A percentile compares a stretch with the other conserved stretches of the same genome.
These are phyloP conservation scores for Hyaloscypha variabilis DNA, from an alignment of 495 filamentous ascomycete species.

Conservation along the genomic window DNA sequence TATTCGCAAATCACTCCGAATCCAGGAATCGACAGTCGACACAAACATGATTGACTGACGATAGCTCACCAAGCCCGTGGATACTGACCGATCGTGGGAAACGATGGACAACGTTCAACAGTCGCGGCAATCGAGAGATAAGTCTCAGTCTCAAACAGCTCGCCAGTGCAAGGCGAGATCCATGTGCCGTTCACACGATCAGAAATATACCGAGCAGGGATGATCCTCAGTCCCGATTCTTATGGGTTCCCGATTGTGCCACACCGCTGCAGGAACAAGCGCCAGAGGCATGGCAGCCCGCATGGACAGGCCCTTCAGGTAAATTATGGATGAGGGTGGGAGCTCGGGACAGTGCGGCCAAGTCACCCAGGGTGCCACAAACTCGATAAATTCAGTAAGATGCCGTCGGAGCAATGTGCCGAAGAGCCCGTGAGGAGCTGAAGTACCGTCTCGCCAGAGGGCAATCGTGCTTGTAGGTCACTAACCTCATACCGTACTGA, in stretches of 20 bases:
- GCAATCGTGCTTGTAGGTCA: not conserved
- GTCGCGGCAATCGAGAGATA: conserved; percentile 1
- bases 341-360: not conserved
- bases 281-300: conserved; percentile 14
- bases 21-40: no score
- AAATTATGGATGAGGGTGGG: not conserved
- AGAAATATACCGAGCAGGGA: conserved; percentile 25
- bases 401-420: conserved; percentile 28
- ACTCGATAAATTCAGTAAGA: conserved; percentile 4
- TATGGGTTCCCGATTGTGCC: conserved; percentile 27
- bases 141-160: not conserved
- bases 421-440: conserved; percentile 14
- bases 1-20: conserved; percentile 1
- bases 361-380: conserved; percentile 11
- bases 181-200: conserved; percentile 22
- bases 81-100: not conserved
- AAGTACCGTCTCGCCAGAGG: conserved; percentile 20
- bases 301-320: conserved; percentile 4
- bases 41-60: no score
- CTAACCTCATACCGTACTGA: not conserved
- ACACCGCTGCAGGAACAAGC: conserved; percentile 30
- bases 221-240: conserved; percentile 16
- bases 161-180: conserved; percentile 3
- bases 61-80: no score
- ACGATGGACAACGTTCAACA: not conserved